Evolutionary conservation across 345 rosid genomes (phyloP), one percentile per base, ranked within the genome.

Genomic region (Kernera saxatilis): DNA sequence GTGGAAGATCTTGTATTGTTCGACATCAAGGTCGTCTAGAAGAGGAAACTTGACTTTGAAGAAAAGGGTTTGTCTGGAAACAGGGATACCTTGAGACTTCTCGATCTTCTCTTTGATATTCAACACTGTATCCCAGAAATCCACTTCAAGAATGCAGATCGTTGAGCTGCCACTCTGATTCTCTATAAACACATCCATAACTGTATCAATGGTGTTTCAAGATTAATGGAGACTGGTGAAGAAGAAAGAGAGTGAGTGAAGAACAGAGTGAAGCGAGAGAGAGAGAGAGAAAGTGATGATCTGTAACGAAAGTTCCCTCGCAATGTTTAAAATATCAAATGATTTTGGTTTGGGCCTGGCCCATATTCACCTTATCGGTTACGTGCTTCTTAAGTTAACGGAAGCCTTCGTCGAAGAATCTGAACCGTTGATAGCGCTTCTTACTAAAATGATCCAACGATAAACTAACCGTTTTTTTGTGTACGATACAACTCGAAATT

Each of bases 71-170:
- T 93, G 94, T 19, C 39, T 64, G 18, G 70, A 39, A 4, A 84
- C 30, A 21, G 88, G 86, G 2, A 88, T 79, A 8, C 79, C 69
- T 14, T 81, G 88, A 82, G 76, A 82, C 62, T 80, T 86, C 5
- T 82, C 78, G 14, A 93, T 78, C 71, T 88, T 86, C 48, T 81
- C 79, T 74, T 91, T 91, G 81, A 91, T 85, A 35, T 76, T 84
- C 0, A 81, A 74, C 33, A 93, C 79, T 1, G 89, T 84, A 46
- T 89, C 94, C 11, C 71, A 71, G 75, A 29, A 83, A 44, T 83
- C 82, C 23, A 91, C 56, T 81, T 88, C 90, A 50, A n/a, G n/a
- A n/a, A 89, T 83, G 58, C 80, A 37, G 78, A 88, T 88, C 15
- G 80, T 70, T 50, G 41, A 53, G 29, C 86, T 85, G 25, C 90